Base-by-base conservation (phyloP, 2,329 filamentous ascomycete species). In the Mycosphaerella sp. region DNA sequence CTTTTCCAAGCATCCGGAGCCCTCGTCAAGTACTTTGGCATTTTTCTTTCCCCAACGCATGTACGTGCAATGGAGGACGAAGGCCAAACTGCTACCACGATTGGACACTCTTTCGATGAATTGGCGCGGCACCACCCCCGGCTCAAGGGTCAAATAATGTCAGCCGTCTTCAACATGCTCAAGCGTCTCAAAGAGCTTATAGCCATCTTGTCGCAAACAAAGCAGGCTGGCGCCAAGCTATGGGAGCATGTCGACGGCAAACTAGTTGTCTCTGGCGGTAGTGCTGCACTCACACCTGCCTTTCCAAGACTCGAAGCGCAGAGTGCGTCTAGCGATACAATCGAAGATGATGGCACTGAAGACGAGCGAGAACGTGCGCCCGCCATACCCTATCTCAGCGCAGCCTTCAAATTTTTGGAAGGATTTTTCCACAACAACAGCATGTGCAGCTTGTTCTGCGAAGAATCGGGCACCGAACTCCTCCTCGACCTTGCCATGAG, bases 31-130 rank as follows among this genome's bases (percentile, higher is more conserved):
- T 97, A 90, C 66, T 86, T 98, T 58, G 88, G 96, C 66, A 89
- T 97, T n/a, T 98, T 98, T 59, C 88, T 96, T 69, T 97, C 89
- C 59, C 84, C 89, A 2, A 79, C 82, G 13, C 94, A 99, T 69
- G 82, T 98, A 52, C 87, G 86, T 61, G 86, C 85, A 57, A 83
- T 98, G 77, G 82, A 87, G 56, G 75, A 76, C 34, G 91, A 79
- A 4, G 55, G 57, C 5, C 82, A 85, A 32, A 76, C 94, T 52
- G 79, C 90, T 8, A 79, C 79, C 27, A 80, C 82, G 35, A 79
- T 98, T 44, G 93, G 93, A 9, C 80, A 80, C 21, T 86, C 84
- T 36, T 96, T 98, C 64, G 93, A 99, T 67, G 93, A 99, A 69
- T 78, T 99, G 53, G 86, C 91, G 46, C 84, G 93, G 36, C 93